Base-by-base conservation (phyloP, 2,329 filamentous ascomycete genomes). In the Cadophora sp. region DNA sequence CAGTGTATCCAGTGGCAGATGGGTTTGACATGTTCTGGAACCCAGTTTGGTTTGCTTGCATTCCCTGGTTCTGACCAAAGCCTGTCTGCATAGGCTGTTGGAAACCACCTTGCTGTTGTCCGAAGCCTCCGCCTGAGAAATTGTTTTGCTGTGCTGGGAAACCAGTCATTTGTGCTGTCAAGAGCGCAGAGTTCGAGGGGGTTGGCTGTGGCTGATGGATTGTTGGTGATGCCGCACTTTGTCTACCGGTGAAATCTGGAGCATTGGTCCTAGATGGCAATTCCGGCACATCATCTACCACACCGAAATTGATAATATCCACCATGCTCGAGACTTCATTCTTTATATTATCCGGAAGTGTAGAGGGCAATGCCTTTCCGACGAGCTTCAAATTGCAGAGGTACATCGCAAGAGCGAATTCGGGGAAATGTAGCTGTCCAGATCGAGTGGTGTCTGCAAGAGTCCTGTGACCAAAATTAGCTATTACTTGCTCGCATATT, bases 271-370 rank as follows among this genome's bases (percentile, higher is more conserved):
- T 83, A 20, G 80, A 74, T 33, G 82, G 81, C n/a, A 85, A 79
- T 22, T 85, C 80, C 48, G 79, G 79, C 47, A 82, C 82, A 33
- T 95, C 91, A 71, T 99, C 96, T 0, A 88, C 89, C 27, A 97
- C 87, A 73, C 91, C 93, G 78, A 99, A 99, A 67, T 94, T 97
- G 77, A 99, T 99, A 65, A 99, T 99, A 77, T 99, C 96, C 48
- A 99, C 96, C 94, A 99, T 98, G 80, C 96, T 97, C 3, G 95
- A 98, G 20, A 99, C 96, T 79, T 99, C 96, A 75, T 99, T 99
- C 82, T 89, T 91, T 71, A 99, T 90, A 67, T 88, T 91, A 39
- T 97, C 94, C 0, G 96, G 96, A 11, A 99, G 84, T 6, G 77
- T 79, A 1, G 84, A 76, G 0, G 96, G 96, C 27, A 99, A 80